phyloP scores from a whole-genome alignment of 805 yeast species.

The Nakazawaea holstii region DNA sequence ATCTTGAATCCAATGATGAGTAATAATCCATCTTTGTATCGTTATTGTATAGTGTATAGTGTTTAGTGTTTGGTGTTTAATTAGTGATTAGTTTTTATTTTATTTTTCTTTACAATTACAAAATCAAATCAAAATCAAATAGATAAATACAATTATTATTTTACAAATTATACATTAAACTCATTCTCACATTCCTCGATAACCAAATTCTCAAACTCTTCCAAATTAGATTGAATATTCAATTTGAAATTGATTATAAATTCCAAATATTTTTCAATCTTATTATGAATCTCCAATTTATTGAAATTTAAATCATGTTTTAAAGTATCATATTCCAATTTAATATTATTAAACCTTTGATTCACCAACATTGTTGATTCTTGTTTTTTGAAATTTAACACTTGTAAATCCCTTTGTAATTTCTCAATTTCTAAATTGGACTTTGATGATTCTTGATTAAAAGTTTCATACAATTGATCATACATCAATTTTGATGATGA shows the following conservation, averaged over 20 bases:
- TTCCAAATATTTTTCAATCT: slow-evolving; percentile 54
- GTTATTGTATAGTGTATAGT: no score
- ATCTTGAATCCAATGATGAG: slow-evolving; percentile 71
- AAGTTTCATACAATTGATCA: slow-evolving; percentile 50
- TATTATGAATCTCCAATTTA: slow-evolving; percentile 43
- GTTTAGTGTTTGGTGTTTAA: not conserved
- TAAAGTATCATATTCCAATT: slow-evolving; percentile 47
- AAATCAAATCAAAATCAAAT: not conserved
- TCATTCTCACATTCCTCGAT: slow-evolving; percentile 28
- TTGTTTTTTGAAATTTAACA: slow-evolving; percentile 17
- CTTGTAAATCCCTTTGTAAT: slow-evolving; percentile 51
- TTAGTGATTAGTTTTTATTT: no score
- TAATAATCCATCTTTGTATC: slow-evolving; percentile 61
- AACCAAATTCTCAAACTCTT: slow-evolving; percentile 47
- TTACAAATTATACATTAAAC: slow-evolving; percentile 8
- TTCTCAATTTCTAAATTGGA: slow-evolving; percentile 63
- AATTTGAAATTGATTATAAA: slow-evolving; percentile 59
- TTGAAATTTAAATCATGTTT: slow-evolving; percentile 40
- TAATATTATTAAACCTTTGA: slow-evolving; percentile 40
- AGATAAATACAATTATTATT: no score
- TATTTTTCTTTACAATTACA: not conserved
- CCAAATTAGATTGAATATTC: slow-evolving; percentile 59
- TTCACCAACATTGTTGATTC: slow-evolving; percentile 18
- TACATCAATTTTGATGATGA: slow-evolving; percentile 43
- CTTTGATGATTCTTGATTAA: slow-evolving; percentile 45